Conservation (phyloP, 2,329 filamentous ascomycete species). For the Aspergillus tamarii region DNA sequence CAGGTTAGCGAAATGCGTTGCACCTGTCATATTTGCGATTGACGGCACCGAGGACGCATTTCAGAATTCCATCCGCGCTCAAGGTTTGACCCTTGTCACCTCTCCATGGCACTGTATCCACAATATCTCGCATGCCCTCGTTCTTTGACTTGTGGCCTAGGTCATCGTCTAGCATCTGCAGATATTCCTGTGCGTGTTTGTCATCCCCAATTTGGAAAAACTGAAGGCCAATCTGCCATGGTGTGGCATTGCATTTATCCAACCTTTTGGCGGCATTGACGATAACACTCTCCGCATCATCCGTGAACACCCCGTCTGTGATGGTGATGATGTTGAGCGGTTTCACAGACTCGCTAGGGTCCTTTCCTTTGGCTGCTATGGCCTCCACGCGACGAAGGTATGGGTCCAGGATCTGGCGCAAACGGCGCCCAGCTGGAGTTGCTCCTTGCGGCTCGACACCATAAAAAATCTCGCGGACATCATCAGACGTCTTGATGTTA, state of each 20-base stretch:
- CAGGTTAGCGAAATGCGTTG: conserved; percentile 18
- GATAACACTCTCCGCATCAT: conserved; percentile 76
- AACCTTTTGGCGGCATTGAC: conserved; percentile 69
- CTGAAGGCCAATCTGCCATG: conserved; percentile 87
- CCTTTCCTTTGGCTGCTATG: conserved; percentile 41
- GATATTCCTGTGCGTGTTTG: conserved; percentile 62
- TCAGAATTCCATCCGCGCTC: conserved; percentile 73
- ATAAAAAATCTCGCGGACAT: conserved; percentile 72
- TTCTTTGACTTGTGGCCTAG: conserved; percentile 53
- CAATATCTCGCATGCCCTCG: conserved; percentile 72
- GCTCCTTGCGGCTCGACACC: conserved; percentile 64
- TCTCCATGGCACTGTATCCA: conserved; percentile 82
- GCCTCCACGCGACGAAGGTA: conserved; percentile 66
- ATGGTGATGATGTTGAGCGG: conserved; percentile 91
- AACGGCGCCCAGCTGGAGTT: conserved; percentile 75
- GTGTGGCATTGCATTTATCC: conserved; percentile 59
- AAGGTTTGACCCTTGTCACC: conserved; percentile 55
- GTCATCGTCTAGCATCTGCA: conserved; percentile 76
- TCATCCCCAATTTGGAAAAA: conserved; percentile 94
- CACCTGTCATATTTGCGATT: conserved; percentile 65
- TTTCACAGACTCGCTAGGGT: conserved; percentile 55
- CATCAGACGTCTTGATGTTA: conserved; percentile 61
- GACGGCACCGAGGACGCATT: conserved; percentile 79
- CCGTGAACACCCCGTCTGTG: conserved; percentile 81
- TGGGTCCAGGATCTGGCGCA: conserved; percentile 71